Evolutionary conservation across 441 rosid genomes (phyloP), one percentile per base, ranked within the genome.

Genomic region (Aquilaria agallochum): DNA sequence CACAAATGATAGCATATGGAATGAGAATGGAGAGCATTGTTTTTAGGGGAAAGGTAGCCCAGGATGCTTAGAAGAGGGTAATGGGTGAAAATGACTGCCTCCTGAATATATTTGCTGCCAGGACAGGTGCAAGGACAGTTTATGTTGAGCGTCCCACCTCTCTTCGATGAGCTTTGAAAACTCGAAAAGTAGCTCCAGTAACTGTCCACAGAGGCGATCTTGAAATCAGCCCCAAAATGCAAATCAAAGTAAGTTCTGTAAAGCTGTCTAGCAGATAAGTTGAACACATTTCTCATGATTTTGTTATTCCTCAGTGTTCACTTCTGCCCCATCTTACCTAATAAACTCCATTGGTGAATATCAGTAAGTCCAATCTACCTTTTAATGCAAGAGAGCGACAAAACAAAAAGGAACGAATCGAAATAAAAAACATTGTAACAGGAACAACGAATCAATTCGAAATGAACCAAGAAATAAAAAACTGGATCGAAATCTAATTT

Each of bases 191-290:
- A 69, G 62, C 84, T 69, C 94, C 95, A n/a, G 94, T 86, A 63
- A 91, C 99, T 48, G 31, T 87, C 60, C 91, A 80, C 73, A 87
- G 96, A 79, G 99, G 97, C 56, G 82, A 83, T 61, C 88, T 91
- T 77, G 99, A 94, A 74, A 75, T 94, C 58, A 67, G 80, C 72
- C 75, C 83, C 63, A 58, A 78, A 42, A 63, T 91, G 92, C 91
- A 77, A 76, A 87, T 94, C 67, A 91, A 87, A 96, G 98, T 87
- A 66, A 78, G 68, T 34, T 31, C 34, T 4, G 20, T 40, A 46
- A 48, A 53, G 20, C 47, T 53, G 5, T 59, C 45, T 4, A 58
- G 33, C 59, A 58, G 53, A 42, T 54, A 9, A 7, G 27, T 54
- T 31, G 50, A 40, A 53, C 6, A 14, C n/a, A 36, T 46, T 44